These are phyloP conservation scores for Carex scoparia DNA, from an alignment of 176 grass and related monocot genomes.

Conservation along the genomic window DNA sequence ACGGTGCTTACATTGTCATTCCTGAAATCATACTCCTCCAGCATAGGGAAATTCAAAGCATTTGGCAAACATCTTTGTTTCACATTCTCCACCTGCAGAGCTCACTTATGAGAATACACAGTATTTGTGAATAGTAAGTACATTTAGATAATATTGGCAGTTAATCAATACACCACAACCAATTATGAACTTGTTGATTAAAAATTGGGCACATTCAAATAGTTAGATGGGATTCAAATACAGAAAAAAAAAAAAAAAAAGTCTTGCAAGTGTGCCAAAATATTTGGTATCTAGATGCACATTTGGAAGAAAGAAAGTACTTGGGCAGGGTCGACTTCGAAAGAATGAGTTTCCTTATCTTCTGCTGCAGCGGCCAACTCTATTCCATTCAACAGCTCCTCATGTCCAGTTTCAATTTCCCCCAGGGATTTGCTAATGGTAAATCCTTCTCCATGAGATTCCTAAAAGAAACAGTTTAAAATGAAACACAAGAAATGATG, in stretches of 20 bases:
- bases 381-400: slow-evolving; percentile 65
- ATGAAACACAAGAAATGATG: not conserved
- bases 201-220: not conserved
- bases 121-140: not conserved
- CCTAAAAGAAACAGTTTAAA: slow-evolving; percentile 37
- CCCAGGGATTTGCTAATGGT: slow-evolving; percentile 59
- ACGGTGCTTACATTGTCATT: slow-evolving; percentile 67
- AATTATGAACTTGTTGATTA: not conserved
- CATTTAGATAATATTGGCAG: not conserved
- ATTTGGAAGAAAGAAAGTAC: slow-evolving; percentile 32
- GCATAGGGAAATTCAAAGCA: slow-evolving; percentile 87
- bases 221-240: not conserved
- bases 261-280: not conserved
- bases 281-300: not conserved
- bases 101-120: not conserved
- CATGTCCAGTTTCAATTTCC: slow-evolving; percentile 58
- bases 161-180: not conserved
- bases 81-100: slow-evolving; percentile 72
- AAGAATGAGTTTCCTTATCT: slow-evolving; percentile 89
- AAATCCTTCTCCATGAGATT: slow-evolving; percentile 56
- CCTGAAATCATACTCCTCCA: slow-evolving; percentile 95
- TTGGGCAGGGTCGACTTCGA: slow-evolving; percentile 74
- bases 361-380: slow-evolving; percentile 77
- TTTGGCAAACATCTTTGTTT: slow-evolving; percentile 84
- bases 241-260: not conserved